Evolutionary conservation across 2,329 filamentous ascomycete species (phyloP).

Genomic region (Diaporthe sp.): DNA sequence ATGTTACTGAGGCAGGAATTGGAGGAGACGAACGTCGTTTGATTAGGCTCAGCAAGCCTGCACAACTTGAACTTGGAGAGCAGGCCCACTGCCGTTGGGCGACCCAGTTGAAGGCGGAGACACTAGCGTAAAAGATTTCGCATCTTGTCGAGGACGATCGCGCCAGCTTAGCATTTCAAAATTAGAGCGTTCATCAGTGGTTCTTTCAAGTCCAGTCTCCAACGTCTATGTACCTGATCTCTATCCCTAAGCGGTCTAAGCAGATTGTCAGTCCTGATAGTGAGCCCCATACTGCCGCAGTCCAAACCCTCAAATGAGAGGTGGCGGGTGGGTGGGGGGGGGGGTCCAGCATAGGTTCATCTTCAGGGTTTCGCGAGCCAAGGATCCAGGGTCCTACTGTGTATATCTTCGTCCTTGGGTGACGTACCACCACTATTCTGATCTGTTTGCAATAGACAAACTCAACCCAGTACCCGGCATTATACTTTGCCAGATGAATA

Average conservation of each 20-base stretch:
- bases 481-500: not conserved
- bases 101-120: conserved; percentile 1
- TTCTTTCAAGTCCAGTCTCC: no score
- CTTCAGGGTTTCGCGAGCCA: not conserved
- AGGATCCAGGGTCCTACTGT: not conserved
- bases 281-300: not conserved
- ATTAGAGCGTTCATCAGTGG: not conserved
- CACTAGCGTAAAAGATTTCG: conserved; percentile 16
- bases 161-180: not conserved
- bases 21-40: conserved; percentile 12
- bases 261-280: not conserved
- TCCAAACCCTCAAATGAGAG: not conserved
- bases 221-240: no score
- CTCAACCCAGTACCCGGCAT: no score
- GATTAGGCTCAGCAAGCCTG: conserved; percentile 4
- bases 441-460: not conserved
- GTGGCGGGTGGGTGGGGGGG: no score
- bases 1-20: not conserved
- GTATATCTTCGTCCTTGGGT: not conserved
- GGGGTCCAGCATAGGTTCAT: not conserved
- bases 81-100: conserved; percentile 11
- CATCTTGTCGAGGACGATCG: not conserved
- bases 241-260: no score
- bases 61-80: not conserved
- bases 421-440: not conserved